Percentiles rank a stretch among this genome's conserved stretches.
These are phyloP conservation scores for Skeletonema menzelii DNA, from an alignment of 108 stramenopile species.

Conservation along the genomic window DNA sequence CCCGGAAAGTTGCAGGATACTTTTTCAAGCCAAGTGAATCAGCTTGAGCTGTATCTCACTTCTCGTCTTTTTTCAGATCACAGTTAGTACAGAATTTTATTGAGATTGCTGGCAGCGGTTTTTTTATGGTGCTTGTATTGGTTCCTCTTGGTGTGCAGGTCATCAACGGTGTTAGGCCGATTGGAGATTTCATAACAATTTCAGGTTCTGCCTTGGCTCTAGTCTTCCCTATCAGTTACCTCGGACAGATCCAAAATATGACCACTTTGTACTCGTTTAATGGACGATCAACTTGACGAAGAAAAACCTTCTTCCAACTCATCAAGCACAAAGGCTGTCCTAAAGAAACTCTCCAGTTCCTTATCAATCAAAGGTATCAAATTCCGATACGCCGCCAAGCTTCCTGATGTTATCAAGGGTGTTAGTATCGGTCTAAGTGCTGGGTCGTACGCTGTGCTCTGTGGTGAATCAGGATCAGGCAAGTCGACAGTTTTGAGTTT, in stretches of 20 bases:
- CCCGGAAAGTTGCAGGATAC: neutral
- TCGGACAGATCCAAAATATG: too few species aligned
- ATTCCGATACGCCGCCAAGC: neutral
- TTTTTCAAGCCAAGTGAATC: neutral
- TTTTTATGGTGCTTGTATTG: neutral
- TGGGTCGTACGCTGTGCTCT: neutral
- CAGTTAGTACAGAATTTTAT: too few species aligned
- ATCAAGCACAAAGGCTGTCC: neutral
- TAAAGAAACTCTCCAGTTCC: neutral
- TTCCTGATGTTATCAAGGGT: neutral
- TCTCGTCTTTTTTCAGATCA: neutral
- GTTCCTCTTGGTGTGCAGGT: too few species aligned
- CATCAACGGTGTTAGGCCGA: neutral
- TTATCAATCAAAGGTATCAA: neutral
- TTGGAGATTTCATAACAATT: neutral
- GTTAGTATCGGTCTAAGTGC: neutral
- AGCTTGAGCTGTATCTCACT: neutral
- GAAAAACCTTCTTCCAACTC: neutral
- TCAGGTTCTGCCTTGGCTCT: neutral
- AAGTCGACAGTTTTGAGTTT: conserved; percentile 2
- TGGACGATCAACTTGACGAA: neutral
- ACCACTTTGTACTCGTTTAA: neutral
- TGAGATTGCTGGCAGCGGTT: neutral
- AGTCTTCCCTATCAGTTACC: too few species aligned
- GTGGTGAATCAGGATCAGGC: conserved; percentile 7